Base-by-base conservation (phyloP, 1,139 yeast species). In the Yamadazyma sp. region DNA sequence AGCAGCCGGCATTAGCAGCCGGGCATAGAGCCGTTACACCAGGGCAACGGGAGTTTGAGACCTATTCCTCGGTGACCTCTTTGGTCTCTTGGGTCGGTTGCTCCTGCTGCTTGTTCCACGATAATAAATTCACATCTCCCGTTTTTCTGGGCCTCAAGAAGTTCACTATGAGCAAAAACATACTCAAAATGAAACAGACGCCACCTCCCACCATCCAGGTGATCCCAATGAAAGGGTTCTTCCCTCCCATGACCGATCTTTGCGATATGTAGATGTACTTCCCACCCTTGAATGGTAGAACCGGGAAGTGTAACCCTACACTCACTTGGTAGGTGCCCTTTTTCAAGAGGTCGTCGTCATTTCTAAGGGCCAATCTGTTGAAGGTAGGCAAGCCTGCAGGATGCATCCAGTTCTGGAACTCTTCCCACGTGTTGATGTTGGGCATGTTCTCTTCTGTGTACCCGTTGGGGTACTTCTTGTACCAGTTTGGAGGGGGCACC, bases 361-460 rank as follows among this genome's bases (percentile, higher is more conserved):
- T 91, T 57, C 96, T 79, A 48, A 81, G 69, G 3, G 85, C 88
- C 57, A 92, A 69, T 62, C 89, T 89, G 55, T 87, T 80, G 58
- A 94, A 92, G 23, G 81, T 81, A 8, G 98, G 83, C 46, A 94
- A 73, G 1, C 92, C 98, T 3, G 97, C 84, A 2, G 98, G 83
- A 54, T 89, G 81, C 97, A 92, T 91, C 99, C 99, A 92, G 60
- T 91, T 92, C 64, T 92, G 98, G 58, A 92, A 82, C 54, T 87
- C 88, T 41, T 55, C 57, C 78, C 84, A 77, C 8, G 64, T 61
- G 1, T 80, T 69, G 31, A 85, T 56, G 51, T 80, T 77, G 1
- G 87, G 87, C 42, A 85, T 53, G 56, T 83, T 84, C 3, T 74
- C 70, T 25, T 69, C 77, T 22, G 81, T 83, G 58, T 85, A 85